Percentiles rank a stretch among this genome's conserved stretches.
These are phyloP conservation scores for Paragyromitra xinjiangensis DNA, from an alignment of 495 filamentous ascomycete genomes.

Conservation along the genomic window DNA sequence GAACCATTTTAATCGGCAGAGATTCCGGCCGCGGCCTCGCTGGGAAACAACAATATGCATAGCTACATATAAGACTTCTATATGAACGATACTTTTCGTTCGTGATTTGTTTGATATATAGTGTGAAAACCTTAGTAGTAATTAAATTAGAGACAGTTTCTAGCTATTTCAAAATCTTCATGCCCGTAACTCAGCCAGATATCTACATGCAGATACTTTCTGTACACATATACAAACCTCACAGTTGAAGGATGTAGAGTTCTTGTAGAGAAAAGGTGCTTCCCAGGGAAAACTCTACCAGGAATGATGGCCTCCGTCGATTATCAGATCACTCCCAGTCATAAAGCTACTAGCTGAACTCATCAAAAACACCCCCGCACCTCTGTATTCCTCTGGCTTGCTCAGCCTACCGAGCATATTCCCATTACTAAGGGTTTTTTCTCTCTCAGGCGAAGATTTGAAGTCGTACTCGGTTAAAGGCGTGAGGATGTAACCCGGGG, in stretches of 20 bases:
- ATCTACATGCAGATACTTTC: no score
- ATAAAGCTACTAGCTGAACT: constrained; percentile 87
- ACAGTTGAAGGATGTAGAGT: no score
- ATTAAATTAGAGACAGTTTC: no score
- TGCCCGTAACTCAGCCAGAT: no score
- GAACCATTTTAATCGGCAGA: background rate
- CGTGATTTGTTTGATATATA: no score
- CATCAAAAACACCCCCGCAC: constrained; percentile 82
- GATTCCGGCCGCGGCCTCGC: background rate
- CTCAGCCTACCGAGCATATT: constrained; percentile 75
- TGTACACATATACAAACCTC: no score
- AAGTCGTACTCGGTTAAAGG: constrained; percentile 75
- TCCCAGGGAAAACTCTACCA: constrained; percentile 65
- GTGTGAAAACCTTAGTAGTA: no score
- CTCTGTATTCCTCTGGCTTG: constrained; percentile 71
- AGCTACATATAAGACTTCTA: no score
- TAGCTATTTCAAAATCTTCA: no score
- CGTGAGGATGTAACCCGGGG: constrained; percentile 76
- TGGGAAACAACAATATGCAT: no score
- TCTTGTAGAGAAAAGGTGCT: no score
- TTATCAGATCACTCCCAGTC: constrained; percentile 79
- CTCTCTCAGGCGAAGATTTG: constrained; percentile 68
- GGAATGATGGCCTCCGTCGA: constrained; percentile 83
- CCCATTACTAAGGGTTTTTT: constrained; percentile 70
- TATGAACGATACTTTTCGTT: no score